Evolutionary conservation across 2,329 filamentous ascomycete species (phyloP), one percentile per base, ranked within the genome.

Genomic region (Dendryphion nanum): DNA sequence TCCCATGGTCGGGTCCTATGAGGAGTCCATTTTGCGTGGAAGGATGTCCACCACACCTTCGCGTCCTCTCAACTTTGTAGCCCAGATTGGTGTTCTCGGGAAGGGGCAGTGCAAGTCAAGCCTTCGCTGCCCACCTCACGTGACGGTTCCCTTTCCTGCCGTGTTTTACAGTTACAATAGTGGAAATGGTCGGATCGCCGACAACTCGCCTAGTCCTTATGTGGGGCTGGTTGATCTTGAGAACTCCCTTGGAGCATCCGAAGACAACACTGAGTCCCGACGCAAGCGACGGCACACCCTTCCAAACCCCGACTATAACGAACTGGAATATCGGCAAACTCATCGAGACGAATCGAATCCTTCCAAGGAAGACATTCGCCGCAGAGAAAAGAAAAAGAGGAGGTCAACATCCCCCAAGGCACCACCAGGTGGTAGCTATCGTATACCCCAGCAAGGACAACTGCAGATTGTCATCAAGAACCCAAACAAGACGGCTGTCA

Each of bases 391-490:
- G 49, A 73, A 71, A 43, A 83, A 78, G 47, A 76, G 83, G 35
- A 74, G 79, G 19, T 69, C 71, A 7, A 58, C 63, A 5, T 72
- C 70, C 6, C 78, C 80, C 1, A 82, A 78, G 64, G 80, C 84
- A 13, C 87, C 89, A 1, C 86, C 88, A 0, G 89, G 89, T 6
- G 91, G 93, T 23, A 88, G 86, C 57, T 98, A 97, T 63, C 84
- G 93, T 30, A 95, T 98, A 37, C 93, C 93, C 0, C 84, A 93
- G 57, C 86, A 90, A 63, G 93, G 93, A 0, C 93, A 97, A 65
- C 74, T 98, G 12, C 93, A 98, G 56, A 95, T 98, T 47, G 85
- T 98, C 45, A 88, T 98, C 63, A 97, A 97, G 64, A 98, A 97
- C 55, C 91, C 90, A 13, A 95, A 97, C 70, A 97, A 97, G 62